Percentiles rank a stretch among this genome's conserved stretches.
Evolutionary conservation across 139 green algal species (phyloP).

Genomic region (Eudorina sp.): DNA sequence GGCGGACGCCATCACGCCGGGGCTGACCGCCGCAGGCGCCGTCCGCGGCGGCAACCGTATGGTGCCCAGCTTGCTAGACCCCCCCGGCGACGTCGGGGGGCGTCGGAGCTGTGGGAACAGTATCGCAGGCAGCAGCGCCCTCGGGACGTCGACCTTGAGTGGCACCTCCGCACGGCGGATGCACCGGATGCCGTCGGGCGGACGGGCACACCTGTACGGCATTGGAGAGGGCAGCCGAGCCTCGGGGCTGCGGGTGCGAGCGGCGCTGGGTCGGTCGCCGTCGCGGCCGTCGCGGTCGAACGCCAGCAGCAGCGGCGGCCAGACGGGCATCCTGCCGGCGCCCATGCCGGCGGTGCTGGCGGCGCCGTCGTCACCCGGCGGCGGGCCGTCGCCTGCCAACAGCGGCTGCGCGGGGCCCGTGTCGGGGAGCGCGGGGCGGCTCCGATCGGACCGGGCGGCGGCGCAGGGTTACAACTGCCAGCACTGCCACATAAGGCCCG

Average conservation of each 20-base stretch:
- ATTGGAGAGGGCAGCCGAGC: neutral
- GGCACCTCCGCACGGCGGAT: neutral
- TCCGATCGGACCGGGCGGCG: neutral
- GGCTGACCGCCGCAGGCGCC: neutral
- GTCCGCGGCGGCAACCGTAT: neutral
- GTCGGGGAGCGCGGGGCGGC: neutral
- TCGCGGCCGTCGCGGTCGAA: neutral
- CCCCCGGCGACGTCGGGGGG: neutral
- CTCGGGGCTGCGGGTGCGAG: neutral
- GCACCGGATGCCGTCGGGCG: neutral
- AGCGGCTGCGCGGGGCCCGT: neutral
- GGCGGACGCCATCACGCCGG: neutral
- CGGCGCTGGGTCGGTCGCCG: slow-evolving; percentile 13
- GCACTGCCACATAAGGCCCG: neutral
- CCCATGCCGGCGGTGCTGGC: neutral
- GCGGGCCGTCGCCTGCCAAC: too few species aligned
- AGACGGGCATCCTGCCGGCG: neutral
- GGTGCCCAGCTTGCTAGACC: neutral
- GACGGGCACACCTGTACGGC: neutral
- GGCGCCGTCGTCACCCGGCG: neutral
- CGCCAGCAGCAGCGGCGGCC: neutral
- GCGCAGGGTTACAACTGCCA: neutral
- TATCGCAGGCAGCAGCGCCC: neutral
- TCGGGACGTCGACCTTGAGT: too few species aligned
- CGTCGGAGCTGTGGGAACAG: neutral